Evolutionary conservation across 352 stramenopile genomes (phyloP).

Genomic region (Phytophthora hybrid): DNA sequence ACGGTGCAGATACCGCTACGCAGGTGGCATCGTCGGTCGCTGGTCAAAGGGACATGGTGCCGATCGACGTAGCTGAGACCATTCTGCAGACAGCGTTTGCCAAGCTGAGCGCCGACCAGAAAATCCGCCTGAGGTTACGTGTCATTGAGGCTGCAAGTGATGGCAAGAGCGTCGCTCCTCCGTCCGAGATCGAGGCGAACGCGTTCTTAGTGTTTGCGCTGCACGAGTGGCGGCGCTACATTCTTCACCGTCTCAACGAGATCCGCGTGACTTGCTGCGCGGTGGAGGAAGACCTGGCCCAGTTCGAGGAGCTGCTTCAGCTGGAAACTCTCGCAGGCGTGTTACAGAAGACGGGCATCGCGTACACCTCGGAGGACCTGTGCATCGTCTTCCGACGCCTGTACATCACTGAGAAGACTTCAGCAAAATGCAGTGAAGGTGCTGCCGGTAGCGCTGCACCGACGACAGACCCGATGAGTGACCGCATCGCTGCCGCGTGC

Average conservation of each 20-base stretch:
- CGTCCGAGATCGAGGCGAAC: conserved; percentile 44
- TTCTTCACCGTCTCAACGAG: conserved; percentile 75
- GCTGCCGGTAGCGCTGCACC: neutral
- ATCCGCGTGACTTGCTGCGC: conserved; percentile 66
- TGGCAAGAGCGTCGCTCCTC: neutral
- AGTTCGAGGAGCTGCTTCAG: conserved; percentile 60
- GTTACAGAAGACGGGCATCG: conserved; percentile 58
- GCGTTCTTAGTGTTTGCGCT: conserved; percentile 69
- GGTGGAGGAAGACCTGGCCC: conserved; percentile 63
- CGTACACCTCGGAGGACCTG: conserved; percentile 67
- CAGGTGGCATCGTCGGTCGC: neutral
- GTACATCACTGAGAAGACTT: conserved; percentile 56
- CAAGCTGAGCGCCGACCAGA: conserved; percentile 58
- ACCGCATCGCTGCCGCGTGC: conserved; percentile 69
- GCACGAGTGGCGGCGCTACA: conserved; percentile 76
- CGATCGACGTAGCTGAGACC: conserved; percentile 41
- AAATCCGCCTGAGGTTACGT: conserved; percentile 46
- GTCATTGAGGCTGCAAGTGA: conserved; percentile 40
- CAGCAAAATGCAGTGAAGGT: neutral
- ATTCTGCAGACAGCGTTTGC: conserved; percentile 64
- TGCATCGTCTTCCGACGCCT: conserved; percentile 70
- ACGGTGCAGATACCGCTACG: neutral
- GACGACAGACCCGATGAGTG: conserved; percentile 54
- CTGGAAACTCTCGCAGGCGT: conserved; percentile 60
- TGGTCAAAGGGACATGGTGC: conserved; percentile 45